Evolutionary conservation across 2,329 filamentous ascomycete species (phyloP), one percentile per base, ranked within the genome.

Genomic region (Westerdykella aurantiaca): DNA sequence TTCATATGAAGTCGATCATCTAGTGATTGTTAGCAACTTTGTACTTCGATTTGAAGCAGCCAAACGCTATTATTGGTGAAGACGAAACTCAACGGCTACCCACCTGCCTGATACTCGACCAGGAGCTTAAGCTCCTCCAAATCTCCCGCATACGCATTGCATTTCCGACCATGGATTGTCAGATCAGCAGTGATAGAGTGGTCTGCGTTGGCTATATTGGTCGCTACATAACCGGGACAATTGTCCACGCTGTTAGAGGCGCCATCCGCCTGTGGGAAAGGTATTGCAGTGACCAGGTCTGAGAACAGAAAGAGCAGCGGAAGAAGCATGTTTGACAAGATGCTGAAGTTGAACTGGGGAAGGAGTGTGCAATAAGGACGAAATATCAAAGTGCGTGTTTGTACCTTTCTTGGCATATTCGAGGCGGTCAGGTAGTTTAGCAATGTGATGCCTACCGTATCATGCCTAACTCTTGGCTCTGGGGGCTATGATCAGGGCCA

Each of bases 1-100:
- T 85, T 78, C 58, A 89, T 81, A 58, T 88, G 85, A 3, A 89
- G 75, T n/a, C 85, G 81, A 17, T 76, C 72, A 37, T 80, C 82
- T 83, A 31, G 37, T 18, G 13, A 7, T 12, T 13, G 33, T 35
- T 9, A 35, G 11, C 33, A 14, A 33, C 13, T 35, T 9, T 14
- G 5, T 16, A 35, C 33, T 5, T 14, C n/a, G 7, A 4, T 9
- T 35, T 31, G 25, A 4, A 3, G 25, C 25, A 29, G 25, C 25
- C 25, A 29, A 9, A 12, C 4, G 25, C 11, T 29, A 12, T 7
- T 29, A 12, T 12, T 29, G 25, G 4, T 29, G 11, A 12, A 29
- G 10, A 12, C 4, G 25, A 29, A 29, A 9, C 9, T 9, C 9
- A 29, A 29, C 4, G 11, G 25, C 33, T 35, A 54, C 66, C 53